Evolutionary conservation across 1,284 basidiomycete species (phyloP).

Genomic region (Marasmius sp.): DNA sequence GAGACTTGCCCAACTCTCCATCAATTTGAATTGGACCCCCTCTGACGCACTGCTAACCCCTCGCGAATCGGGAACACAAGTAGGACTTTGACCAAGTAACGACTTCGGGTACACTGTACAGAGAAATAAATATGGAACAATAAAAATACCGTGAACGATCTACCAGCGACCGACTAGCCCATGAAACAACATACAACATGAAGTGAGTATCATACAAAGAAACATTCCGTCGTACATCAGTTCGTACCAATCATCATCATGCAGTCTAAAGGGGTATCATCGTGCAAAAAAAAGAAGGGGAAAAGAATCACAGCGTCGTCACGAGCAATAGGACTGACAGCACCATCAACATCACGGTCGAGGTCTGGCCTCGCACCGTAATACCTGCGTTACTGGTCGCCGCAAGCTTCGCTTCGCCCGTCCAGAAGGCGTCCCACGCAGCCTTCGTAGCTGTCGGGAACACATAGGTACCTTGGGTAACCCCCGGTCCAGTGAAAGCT

Average conservation of each 20-base stretch:
- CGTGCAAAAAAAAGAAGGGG: background rate
- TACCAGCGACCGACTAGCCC: no score
- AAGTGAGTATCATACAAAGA: no score
- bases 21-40: no score
- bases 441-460: background rate
- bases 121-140: no score
- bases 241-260: background rate
- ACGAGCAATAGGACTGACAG: background rate
- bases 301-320: background rate
- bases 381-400: background rate
- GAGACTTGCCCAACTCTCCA: no score
- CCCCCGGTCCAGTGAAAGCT: conserved; percentile 45
- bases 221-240: no score
- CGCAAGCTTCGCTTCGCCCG: background rate
- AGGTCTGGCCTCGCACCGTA: background rate
- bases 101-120: no score
- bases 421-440: background rate
- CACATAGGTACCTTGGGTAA: background rate
- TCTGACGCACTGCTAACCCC: no score
- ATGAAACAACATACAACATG: no score
- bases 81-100: no score
- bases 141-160: no score
- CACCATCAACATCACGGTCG: background rate
- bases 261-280: background rate
- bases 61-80: no score